These are phyloP conservation scores for Botrytis byssoidea DNA, from an alignment of 2,329 filamentous ascomycete species.

Conservation along the genomic window DNA sequence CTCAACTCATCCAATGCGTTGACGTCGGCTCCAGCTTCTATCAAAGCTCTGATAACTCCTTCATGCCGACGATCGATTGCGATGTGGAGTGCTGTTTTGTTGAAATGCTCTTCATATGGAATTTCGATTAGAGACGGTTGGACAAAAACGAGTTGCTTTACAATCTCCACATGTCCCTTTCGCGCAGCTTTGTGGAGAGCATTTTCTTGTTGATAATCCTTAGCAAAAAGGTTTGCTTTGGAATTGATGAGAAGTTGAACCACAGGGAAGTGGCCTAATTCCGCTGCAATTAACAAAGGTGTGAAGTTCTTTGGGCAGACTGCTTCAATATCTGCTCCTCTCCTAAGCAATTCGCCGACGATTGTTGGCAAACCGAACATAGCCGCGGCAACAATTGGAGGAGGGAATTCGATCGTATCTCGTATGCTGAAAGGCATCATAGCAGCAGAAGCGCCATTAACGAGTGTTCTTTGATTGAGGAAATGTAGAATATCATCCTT, in stretches of 20 bases:
- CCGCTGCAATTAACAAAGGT: slow-evolving; percentile 7
- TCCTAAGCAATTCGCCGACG: background rate
- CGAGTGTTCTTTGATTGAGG: background rate
- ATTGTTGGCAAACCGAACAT: background rate
- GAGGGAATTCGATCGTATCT: background rate
- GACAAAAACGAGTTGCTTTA: background rate
- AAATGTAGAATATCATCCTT: background rate
- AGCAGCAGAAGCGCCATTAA: background rate
- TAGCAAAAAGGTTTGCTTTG: slow-evolving; percentile 6
- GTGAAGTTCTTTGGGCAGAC: background rate
- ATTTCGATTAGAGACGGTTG: background rate
- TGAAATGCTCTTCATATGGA: background rate
- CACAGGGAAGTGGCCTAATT: background rate
- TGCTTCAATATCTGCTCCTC: background rate
- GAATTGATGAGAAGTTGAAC: background rate
- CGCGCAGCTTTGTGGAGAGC: background rate
- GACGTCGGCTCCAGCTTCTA: background rate
- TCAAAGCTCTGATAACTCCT: background rate
- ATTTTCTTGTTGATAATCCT: slow-evolving; percentile 1
- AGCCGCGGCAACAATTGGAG: background rate
- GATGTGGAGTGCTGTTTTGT: slow-evolving; percentile 1
- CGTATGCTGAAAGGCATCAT: background rate
- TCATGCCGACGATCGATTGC: background rate
- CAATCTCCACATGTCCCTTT: background rate
- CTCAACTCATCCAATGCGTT: background rate